A percentile compares a stretch with the other conserved stretches of the same genome.
These are phyloP conservation scores for Fusarium transvaalense DNA, from an alignment of 2,329 filamentous ascomycete species.

Conservation along the genomic window DNA sequence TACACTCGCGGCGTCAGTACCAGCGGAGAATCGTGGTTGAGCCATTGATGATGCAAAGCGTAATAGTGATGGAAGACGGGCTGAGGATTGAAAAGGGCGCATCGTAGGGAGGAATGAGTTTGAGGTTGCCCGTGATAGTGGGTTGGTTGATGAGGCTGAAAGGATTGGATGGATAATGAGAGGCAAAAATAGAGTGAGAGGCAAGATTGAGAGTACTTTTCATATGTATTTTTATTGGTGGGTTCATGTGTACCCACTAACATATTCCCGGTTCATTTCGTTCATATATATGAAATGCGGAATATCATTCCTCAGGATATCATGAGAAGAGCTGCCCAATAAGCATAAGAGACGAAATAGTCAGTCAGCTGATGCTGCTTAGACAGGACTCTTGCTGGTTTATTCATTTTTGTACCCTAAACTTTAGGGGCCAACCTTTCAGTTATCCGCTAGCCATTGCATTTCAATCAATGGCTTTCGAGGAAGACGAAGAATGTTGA, in stretches of 20 bases:
- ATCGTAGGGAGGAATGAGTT: slow-evolving; percentile 21
- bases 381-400: no score
- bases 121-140: slow-evolving; percentile 11
- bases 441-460: no score
- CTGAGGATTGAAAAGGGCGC: slow-evolving; percentile 19
- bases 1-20: slow-evolving; percentile 58
- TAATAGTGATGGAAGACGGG: slow-evolving; percentile 22
- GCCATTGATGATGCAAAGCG: slow-evolving; percentile 44
- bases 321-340: no score
- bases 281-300: not conserved
- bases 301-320: no score
- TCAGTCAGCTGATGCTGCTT: no score
- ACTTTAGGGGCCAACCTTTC: no score
- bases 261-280: not conserved
- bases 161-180: slow-evolving; percentile 23
- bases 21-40: slow-evolving; percentile 59
- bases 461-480: not conserved
- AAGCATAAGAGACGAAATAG: no score
- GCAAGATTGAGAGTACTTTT: slow-evolving; percentile 29
- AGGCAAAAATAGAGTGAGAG: slow-evolving; percentile 25
- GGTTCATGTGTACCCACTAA: slow-evolving; percentile 18
- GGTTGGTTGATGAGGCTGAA: slow-evolving; percentile 17
- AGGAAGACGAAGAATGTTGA: not conserved
- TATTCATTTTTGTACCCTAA: no score
- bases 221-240: not conserved